Evolutionary conservation across 441 rosid genomes (phyloP), one percentile per base, ranked within the genome.

Genomic region (Flueggea neowawraea): DNA sequence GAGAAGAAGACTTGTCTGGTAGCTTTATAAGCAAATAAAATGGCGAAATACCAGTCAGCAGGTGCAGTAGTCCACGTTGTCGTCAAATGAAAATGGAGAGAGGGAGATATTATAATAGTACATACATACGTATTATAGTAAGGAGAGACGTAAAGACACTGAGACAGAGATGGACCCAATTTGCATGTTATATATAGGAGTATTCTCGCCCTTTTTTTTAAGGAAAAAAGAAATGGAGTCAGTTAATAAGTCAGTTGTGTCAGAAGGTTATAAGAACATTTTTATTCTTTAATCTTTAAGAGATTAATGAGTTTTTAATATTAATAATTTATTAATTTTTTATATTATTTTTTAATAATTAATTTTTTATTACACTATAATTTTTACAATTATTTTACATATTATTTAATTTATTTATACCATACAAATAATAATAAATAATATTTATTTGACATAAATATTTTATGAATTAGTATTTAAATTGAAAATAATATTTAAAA

Each of bases 11-110:
- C 32, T 70, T 73, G 81, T 75, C 74, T 43, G 74, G 69, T 79
- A 76, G 87, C 73, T 80, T 69, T 77, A 59, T 70, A 66, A 67
- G 79, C 74, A 69, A 73, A 75, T 65, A 77, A 82, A 72, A 80
- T 65, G 87, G 84, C 77, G 83, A 81, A 84, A 83, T 83, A 82
- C 62, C 78, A 76, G 93, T 86, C 89, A 88, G 93, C 86, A 76
- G 68, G 64, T 64, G 85, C 80, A 78, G 80, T 63, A 79, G 80
- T 64, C 74, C 65, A 68, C 66, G 78, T 81, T 76, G 87, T 80
- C 84, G 82, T 80, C 60, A 77, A 76, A 67, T 70, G 82, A 69
- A 52, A 80, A 76, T 62, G 71, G 66, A 45, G 71, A 39, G 58
- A 16, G n/a, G n/a, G 8, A 60, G 5, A 48, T 59, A 45, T 31